Base-by-base conservation (phyloP, 2,329 filamentous ascomycete species). In the Calonectria honghensis region DNA sequence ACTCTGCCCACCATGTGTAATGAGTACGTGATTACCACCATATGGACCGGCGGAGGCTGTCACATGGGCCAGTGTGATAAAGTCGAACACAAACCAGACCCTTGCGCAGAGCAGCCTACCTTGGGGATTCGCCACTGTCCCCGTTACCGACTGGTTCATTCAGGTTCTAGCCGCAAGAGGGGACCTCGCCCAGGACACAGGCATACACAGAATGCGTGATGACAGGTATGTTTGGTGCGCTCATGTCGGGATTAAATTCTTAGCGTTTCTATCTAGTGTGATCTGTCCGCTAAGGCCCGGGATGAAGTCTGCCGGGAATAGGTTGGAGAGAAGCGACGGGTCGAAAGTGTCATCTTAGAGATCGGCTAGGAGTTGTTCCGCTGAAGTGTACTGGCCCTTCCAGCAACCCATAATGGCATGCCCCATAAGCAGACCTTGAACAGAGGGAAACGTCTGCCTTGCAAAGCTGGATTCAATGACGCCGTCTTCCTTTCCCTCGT, bases 11-110 rank as follows among this genome's bases (percentile, higher is more conserved):
- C n/a, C n/a, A 48, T 48, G 45, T 48, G 45, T 24, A 48, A 48
- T 48, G 45, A 48, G n/a, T 48, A 48, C 45, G 45, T 48, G 45
- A 48, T 48, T 7, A 48, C 45, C 45, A 48, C 45, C 45, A 48
- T 48, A 20, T 48, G 45, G 45, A 48, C n/a, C 20, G 45, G 45
- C n/a, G 45, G 45, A n/a, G 45, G 45, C 45, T 48, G 45, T 6
- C 45, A 24, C 9, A 48, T 48, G 20, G 45, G 45, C 3, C 20
- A 24, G 3, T 48, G 45, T 10, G 45, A 48, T 13, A 48, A 48
- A 5, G 7, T 48, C n/a, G 45, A 48, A 24, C 45, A 48, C 45
- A 48, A 48, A 5, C 20, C 45, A 2, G 45, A 48, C n/a, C 45
- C 45, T 24, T 48, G 45, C 45, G 7, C 20, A 10, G 45, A 48